A percentile compares a stretch with the other conserved stretches of the same genome.
Conservation (phyloP, 2,329 filamentous ascomycete species). For the Capronia epimyces region DNA sequence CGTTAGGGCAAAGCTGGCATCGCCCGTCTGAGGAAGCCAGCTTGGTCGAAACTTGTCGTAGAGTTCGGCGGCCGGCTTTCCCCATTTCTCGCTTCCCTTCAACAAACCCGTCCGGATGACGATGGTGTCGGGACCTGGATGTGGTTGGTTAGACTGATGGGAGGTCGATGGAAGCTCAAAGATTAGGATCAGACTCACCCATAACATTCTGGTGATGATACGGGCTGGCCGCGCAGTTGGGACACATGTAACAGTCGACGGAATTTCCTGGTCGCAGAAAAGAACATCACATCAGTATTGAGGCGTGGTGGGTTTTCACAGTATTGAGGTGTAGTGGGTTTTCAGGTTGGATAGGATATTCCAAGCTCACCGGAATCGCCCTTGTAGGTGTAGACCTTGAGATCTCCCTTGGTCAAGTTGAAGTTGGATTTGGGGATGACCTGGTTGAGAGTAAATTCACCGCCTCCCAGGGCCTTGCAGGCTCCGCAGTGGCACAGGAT, state of each 20-base stretch:
- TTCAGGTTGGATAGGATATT: neutral
- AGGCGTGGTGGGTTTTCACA: neutral
- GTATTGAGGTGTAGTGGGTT: neutral
- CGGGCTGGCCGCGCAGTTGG: constrained; percentile 51
- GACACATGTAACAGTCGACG: constrained; percentile 55
- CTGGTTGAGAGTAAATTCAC: constrained; percentile 51
- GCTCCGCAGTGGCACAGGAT: constrained; percentile 52
- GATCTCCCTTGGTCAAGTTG: constrained; percentile 48
- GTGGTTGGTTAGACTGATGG: too few species aligned
- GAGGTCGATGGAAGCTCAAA: too few species aligned
- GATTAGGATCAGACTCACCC: constrained; percentile 33
- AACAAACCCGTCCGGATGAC: constrained; percentile 50
- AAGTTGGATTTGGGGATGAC: constrained; percentile 48
- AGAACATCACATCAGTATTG: neutral
- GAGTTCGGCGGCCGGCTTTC: constrained; percentile 48
- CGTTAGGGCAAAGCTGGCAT: constrained; percentile 17
- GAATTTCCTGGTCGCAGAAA: constrained; percentile 41
- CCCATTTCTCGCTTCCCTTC: constrained; percentile 44
- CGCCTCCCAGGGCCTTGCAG: constrained; percentile 51
- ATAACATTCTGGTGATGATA: constrained; percentile 53
- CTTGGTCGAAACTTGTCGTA: constrained; percentile 48
- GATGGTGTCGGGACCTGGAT: constrained; percentile 43
- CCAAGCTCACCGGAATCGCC: constrained; percentile 47
- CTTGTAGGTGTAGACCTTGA: constrained; percentile 52
- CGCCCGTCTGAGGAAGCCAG: constrained; percentile 44